phyloP scores from a whole-genome alignment of 2,329 filamentous ascomycete genomes.

The Ceratocystis cubensis region DNA sequence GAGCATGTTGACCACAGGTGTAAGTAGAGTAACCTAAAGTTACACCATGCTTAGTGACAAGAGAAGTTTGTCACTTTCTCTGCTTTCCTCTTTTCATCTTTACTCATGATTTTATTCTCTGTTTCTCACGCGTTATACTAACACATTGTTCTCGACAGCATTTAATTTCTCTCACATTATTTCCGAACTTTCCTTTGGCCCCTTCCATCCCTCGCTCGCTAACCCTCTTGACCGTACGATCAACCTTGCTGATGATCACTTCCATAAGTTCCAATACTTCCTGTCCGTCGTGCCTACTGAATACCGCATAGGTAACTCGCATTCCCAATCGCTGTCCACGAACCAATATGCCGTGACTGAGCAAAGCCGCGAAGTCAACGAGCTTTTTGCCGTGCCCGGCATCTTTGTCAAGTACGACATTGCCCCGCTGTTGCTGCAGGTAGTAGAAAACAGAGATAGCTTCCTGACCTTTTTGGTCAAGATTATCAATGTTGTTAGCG shows the following conservation, averaged over 20 bases:
- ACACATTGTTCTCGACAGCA: slow-evolving; percentile 33
- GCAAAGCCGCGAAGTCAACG: slow-evolving; percentile 58
- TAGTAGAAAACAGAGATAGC: slow-evolving; percentile 68
- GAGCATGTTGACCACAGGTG: slow-evolving; percentile 68
- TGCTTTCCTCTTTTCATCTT: background rate
- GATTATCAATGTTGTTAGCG: slow-evolving; percentile 79
- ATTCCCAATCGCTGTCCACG: slow-evolving; percentile 46
- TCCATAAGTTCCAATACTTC: slow-evolving; percentile 98
- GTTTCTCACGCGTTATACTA: slow-evolving; percentile 19
- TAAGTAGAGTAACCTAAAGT: slow-evolving; percentile 33
- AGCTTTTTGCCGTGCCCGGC: slow-evolving; percentile 59
- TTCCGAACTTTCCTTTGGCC: slow-evolving; percentile 89
- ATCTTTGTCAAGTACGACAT: slow-evolving; percentile 99
- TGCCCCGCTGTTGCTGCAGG: slow-evolving; percentile 78
- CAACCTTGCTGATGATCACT: slow-evolving; percentile 60
- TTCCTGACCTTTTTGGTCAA: slow-evolving; percentile 65
- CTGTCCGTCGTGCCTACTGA: slow-evolving; percentile 87
- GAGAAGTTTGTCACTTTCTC: slow-evolving; percentile 22
- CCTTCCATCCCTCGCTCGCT: slow-evolving; percentile 85
- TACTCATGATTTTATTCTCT: slow-evolving; percentile 18
- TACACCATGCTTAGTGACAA: no score
- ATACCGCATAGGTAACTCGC: slow-evolving; percentile 53
- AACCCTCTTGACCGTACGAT: slow-evolving; percentile 92
- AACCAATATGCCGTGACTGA: slow-evolving; percentile 98
- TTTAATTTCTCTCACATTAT: slow-evolving; percentile 99